phyloP scores from a whole-genome alignment of 1,284 basidiomycete species.

The Ustilago bromivora region DNA sequence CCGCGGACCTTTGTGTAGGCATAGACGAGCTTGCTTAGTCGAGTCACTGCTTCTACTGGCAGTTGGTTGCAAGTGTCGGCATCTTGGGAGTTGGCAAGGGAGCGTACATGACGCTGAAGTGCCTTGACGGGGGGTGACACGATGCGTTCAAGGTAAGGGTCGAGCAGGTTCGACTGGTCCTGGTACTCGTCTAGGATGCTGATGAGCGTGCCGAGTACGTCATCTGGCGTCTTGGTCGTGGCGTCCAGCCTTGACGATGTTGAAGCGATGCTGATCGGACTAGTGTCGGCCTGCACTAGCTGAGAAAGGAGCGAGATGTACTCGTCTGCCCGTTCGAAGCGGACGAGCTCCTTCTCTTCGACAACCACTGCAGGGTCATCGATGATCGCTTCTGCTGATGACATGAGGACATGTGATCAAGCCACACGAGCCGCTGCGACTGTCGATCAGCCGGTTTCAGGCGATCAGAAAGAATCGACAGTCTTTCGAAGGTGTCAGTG shows the following conservation, averaged over 20 bases:
- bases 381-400: constrained; percentile 6
- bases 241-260: background rate
- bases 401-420: constrained; percentile 13
- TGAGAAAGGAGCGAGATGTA: constrained; percentile 39
- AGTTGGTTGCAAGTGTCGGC: background rate
- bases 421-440: background rate
- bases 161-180: constrained; percentile 87
- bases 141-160: constrained; percentile 89
- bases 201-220: constrained; percentile 13
- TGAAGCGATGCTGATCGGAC: background rate
- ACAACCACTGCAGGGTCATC: constrained; percentile 18
- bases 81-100: background rate
- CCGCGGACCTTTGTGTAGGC: constrained; percentile 89
- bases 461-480: background rate
- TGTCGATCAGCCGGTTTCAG: background rate
- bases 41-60: background rate
- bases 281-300: constrained; percentile 12
- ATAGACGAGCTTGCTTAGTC: constrained; percentile 76
- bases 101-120: constrained; percentile 47
- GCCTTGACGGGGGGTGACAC: constrained; percentile 79
- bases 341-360: constrained; percentile 54
- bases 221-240: constrained; percentile 7
- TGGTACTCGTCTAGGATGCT: constrained; percentile 82
- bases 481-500: background rate
- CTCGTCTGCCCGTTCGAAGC: constrained; percentile 49